phyloP scores from a whole-genome alignment of 805 yeast species.

The Saccharomycopsis microspora region DNA sequence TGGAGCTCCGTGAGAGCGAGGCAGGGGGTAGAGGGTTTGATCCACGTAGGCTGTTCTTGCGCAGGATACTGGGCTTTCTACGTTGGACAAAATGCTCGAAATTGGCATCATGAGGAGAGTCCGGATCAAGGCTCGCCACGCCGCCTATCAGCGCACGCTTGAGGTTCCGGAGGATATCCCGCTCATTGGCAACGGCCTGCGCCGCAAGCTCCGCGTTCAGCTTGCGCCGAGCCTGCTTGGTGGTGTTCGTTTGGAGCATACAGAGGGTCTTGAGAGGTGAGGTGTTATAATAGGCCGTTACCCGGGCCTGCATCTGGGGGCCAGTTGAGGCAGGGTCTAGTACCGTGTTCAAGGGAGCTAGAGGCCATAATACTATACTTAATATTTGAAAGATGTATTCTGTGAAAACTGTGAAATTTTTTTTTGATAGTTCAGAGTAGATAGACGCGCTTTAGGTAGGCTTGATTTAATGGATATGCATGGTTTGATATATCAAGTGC shows the following conservation, averaged over 20 bases:
- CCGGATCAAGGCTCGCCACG: slow-evolving; percentile 52
- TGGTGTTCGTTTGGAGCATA: not conserved
- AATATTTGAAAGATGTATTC: too few relatives aligned
- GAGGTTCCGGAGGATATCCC: slow-evolving; percentile 60
- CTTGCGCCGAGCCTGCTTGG: slow-evolving; percentile 21
- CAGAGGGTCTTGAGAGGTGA: not conserved
- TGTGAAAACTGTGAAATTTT: too few relatives aligned
- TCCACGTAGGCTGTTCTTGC: not conserved
- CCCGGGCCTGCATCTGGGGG: not conserved
- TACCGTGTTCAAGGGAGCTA: not conserved
- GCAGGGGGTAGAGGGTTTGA: not conserved
- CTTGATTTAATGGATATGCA: too few relatives aligned
- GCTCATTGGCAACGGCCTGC: slow-evolving; percentile 64
- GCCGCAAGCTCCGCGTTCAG: slow-evolving; percentile 51
- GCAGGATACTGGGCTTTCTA: slow-evolving; percentile 1
- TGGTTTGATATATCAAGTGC: too few relatives aligned
- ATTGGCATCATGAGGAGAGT: slow-evolving; percentile 36
- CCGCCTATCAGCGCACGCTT: slow-evolving; percentile 62
- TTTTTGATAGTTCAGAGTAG: too few relatives aligned
- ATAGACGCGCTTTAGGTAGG: too few relatives aligned
- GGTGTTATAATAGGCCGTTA: not conserved
- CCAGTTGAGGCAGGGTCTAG: not conserved
- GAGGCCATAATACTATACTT: not conserved
- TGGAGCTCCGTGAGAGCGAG: not conserved
- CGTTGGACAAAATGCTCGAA: slow-evolving; percentile 17